Evolutionary conservation across 163 green algal genomes (phyloP).

Genomic region (Prototheca wickerhamii): DNA sequence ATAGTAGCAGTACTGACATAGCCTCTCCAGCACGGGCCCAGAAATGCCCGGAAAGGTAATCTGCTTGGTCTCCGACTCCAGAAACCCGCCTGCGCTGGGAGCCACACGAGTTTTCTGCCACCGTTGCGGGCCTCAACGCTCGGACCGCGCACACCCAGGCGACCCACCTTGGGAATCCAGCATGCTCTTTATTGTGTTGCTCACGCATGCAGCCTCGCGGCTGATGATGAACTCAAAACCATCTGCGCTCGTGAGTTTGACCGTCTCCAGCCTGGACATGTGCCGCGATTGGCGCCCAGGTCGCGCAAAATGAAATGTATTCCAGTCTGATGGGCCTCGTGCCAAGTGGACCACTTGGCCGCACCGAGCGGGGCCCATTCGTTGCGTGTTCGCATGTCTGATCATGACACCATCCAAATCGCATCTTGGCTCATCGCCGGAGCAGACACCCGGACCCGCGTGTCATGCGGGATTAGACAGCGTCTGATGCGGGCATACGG

Average conservation of each 20-base stretch:
- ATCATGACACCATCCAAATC: too few species aligned
- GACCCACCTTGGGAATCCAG: conserved; percentile 75
- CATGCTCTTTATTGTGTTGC: conserved; percentile 97
- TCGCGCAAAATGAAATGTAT: too few species aligned
- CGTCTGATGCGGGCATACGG: too few species aligned
- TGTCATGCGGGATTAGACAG: too few species aligned
- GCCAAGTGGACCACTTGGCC: too few species aligned
- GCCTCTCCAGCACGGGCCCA: conserved; percentile 83
- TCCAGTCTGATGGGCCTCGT: too few species aligned
- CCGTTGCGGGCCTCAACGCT: neutral
- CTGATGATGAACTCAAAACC: conserved; percentile 96
- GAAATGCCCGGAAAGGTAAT: conserved; percentile 89
- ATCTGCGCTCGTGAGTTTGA: conserved; percentile 90
- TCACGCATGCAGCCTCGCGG: conserved; percentile 88
- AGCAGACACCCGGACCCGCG: too few species aligned
- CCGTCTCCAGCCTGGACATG: conserved; percentile 31
- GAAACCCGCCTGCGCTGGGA: conserved; percentile 71
- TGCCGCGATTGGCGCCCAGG: neutral
- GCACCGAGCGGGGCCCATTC: too few species aligned
- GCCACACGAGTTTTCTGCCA: neutral
- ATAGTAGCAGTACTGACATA: conserved; percentile 99
- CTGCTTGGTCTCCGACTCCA: conserved; percentile 78
- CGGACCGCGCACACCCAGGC: neutral
- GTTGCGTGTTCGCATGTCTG: too few species aligned
- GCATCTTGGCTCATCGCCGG: too few species aligned